Evolutionary conservation across 2,329 filamentous ascomycete genomes (phyloP), one percentile per base, ranked within the genome.

Genomic region (Aspergillus sp.): DNA sequence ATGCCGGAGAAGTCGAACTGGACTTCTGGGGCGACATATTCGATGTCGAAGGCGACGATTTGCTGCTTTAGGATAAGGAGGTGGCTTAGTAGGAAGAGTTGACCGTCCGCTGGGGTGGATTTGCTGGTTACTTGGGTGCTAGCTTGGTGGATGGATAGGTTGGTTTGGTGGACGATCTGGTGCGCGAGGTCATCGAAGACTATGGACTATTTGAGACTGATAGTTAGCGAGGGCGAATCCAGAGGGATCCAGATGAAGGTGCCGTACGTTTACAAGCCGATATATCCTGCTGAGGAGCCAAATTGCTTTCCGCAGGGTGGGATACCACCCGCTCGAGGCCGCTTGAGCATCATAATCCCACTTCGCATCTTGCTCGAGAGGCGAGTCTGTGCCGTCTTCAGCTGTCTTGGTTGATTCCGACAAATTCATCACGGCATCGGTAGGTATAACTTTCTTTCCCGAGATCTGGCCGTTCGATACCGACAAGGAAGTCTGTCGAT

Each of bases 1-100:
- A 80, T 62, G 30, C 67, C 70, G n/a, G 74, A 76, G 53, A 81
- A 79, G 56, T 81, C 77, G 52, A 81, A 71, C 10, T 71, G 70
- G 29, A 80, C 65, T 40, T 81, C 77, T 3, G 77, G 75, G 2
- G 74, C 72, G 13, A 79, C 73, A 47, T 73, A 81, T 52, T 81
- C 88, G 44, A 98, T 95, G 62, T 98, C 91, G 40, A 98, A 86
- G 7, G 88, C 88, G 15, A 98, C 79, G 32, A 98, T 82, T 55
- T 95, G 85, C 54, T 95, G 93, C 60, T 96, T 96, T 32, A 98
- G 74, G 30, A 95, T 80, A 30, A 98, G 80, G 2, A 98, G 72
- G 55, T 98, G 94, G 48, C 89, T 91, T 48, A 98, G 80, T 51
- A 95, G 79, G 61, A 98, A 98, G 4, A 98, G 72, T 45, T 94